A percentile compares a stretch with the other conserved stretches of the same genome.
Evolutionary conservation across 331 rosid genomes (phyloP).

Genomic region (Ulmus americana): DNA sequence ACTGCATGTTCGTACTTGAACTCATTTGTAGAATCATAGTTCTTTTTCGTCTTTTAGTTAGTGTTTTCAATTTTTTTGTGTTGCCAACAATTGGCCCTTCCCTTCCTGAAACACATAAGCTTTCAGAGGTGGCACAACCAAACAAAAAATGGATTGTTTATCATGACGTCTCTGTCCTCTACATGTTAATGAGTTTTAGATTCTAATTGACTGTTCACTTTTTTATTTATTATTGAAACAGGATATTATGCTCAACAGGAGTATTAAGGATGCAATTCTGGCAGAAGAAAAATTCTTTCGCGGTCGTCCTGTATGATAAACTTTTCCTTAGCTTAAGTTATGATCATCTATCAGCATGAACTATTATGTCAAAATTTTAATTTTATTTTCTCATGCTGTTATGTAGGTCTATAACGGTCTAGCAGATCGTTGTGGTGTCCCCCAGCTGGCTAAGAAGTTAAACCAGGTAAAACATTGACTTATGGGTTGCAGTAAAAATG

Average conservation of each 20-base stretch:
- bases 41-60: too few relatives aligned
- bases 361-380: slow-evolving; percentile 10
- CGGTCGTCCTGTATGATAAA: slow-evolving; percentile 68
- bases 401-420: slow-evolving; percentile 74
- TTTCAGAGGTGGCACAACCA: too few relatives aligned
- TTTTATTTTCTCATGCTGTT: slow-evolving; percentile 18
- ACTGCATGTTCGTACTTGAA: too few relatives aligned
- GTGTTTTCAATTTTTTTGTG: too few relatives aligned
- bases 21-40: too few relatives aligned
- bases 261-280: slow-evolving; percentile 81
- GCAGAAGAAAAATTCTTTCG: slow-evolving; percentile 89
- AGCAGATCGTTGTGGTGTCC: slow-evolving; percentile 83
- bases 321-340: slow-evolving; percentile 17
- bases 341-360: slow-evolving; percentile 11
- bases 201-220: slow-evolving; percentile 21
- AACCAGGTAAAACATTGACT: slow-evolving; percentile 64
- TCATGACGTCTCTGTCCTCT: too few relatives aligned
- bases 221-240: slow-evolving; percentile 27
- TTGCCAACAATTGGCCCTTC: too few relatives aligned
- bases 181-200: background rate
- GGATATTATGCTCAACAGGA: slow-evolving; percentile 74
- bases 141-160: too few relatives aligned
- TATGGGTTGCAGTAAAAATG: slow-evolving; percentile 1
- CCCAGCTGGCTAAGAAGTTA: slow-evolving; percentile 93
- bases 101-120: too few relatives aligned